Base-by-base conservation (phyloP, 129 eudicot species). In the Mikania micrantha region DNA sequence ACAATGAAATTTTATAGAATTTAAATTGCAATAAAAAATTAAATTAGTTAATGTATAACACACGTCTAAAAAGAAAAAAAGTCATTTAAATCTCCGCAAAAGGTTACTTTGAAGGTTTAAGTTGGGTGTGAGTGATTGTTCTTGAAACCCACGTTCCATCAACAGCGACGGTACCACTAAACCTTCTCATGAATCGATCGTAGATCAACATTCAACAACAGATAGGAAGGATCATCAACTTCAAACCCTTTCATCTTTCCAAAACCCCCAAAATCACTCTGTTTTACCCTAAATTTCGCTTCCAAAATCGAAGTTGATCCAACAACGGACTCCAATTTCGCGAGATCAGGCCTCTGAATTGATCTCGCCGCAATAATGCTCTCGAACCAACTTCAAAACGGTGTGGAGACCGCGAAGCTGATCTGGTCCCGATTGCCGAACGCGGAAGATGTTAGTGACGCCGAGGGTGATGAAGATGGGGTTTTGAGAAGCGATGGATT, bases 341-440 rank as follows among this genome's bases (percentile, higher is more conserved):
- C 50, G 36, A 41, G 60, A 71, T 60, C 69, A 71, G 35, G 5
- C 16, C 29, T 2, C 5, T 29, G 34, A 24, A 71, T 60, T 20
- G 45, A 71, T 69, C 64, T 67, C 62, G 24, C 61, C 27, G 28
- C 19, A 25, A 47, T 60, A 32, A 85, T 88, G 98, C 69, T 91
- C 24, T 82, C 95, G 13, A 82, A 85, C 79, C 95, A 88, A 57
- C 83, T 92, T 41, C 95, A 92, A 61, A 84, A 93, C 82, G 98
- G 98, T 0, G 77, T 88, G 83, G 95, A 88, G 80, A 75, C 86
- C 20, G 95, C 96, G 11, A 88, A 82, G 80, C 60, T 88, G 16
- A 31, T 84, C 34, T 93, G 98, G 98, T 84, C 98, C 59, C 85
- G 95, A 58, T 62, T 93, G 74, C 98, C 98, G 44, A 77, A 79